Evolutionary conservation across 1,284 basidiomycete species (phyloP).

Genomic region (Puccinia polysora): DNA sequence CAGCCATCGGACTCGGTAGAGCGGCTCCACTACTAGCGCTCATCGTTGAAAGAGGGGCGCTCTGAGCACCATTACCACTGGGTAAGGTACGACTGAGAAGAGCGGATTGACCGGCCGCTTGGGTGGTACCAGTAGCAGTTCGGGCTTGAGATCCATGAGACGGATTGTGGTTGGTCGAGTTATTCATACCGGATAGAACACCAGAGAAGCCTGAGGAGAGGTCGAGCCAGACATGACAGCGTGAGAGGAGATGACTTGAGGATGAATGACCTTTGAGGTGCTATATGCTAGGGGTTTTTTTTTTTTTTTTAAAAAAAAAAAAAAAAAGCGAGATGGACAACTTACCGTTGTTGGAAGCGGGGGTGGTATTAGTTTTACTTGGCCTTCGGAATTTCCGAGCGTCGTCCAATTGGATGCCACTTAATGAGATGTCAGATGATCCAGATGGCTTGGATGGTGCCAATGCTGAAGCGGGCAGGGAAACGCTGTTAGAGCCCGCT

Average conservation of each 20-base stretch:
- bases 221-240: neutral
- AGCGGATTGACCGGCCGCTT: neutral
- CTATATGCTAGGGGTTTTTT: no score
- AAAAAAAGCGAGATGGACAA: constrained; percentile 9
- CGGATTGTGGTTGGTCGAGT: constrained; percentile 4
- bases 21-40: constrained; percentile 4
- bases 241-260: neutral
- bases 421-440: neutral
- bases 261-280: no score
- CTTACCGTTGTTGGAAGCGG: no score
- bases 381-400: constrained; percentile 37
- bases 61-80: constrained; percentile 8
- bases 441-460: neutral
- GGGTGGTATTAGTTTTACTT: constrained; percentile 27
- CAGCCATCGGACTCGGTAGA: constrained; percentile 43
- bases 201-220: constrained; percentile 29
- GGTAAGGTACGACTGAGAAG: constrained; percentile 16
- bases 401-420: constrained; percentile 40
- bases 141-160: neutral
- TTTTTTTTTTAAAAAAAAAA: no score
- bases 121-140: neutral
- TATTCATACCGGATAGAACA: constrained; percentile 30
- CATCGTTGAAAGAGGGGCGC: neutral
- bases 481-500: constrained; percentile 7
- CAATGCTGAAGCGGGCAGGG: constrained; percentile 17